Evolutionary conservation across 2,329 filamentous ascomycete genomes (phyloP), one percentile per base, ranked within the genome.

Genomic region (Metarhizium robertsii): DNA sequence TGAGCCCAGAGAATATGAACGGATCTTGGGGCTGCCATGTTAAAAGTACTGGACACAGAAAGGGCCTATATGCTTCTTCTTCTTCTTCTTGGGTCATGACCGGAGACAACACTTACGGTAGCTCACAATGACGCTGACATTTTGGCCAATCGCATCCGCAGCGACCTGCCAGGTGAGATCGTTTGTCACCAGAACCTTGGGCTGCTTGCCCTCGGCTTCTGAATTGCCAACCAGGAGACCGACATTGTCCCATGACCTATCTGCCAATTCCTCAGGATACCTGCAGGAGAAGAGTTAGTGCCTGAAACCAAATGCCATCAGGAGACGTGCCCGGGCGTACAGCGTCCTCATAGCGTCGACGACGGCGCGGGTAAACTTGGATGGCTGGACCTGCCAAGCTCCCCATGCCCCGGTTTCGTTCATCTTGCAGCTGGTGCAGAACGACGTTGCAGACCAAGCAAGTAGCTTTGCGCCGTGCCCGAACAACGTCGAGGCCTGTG

Each of bases 241-340:
- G n/a, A 95, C 96, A 67, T 99, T 99, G 69, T 99, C 94, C 80
- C 92, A 99, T 61, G 87, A 85, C 63, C 86, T 86, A 67, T 97
- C 94, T 10, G 94, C 94, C 46, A 96, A 78, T 58, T 84, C 84
- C 67, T 95, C 90, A 0, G 94, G 94, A 68, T 96, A 99, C 57
- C 91, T 94, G 51, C 36, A 50, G 29, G 36, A 16, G n/a, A 32
- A 1, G 30, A 2, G 10, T 40, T 3, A 29, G 6, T 6, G 16
- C 18, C 18, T n/a, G 18, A 18, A 18, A 11, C 10, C n/a, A 47
- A 3, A 52, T 34, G 32, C 32, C 32, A 7, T 7, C 14, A 2
- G 34, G 6, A 13, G 18, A 30, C 7, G 25, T 16, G 20, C 45
- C 20, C 2, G 18, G 53, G 75, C 86, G 69, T 73, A 92, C 86